phyloP scores from a whole-genome alignment of 73 alveolate species.

The Stentor roeselii region DNA sequence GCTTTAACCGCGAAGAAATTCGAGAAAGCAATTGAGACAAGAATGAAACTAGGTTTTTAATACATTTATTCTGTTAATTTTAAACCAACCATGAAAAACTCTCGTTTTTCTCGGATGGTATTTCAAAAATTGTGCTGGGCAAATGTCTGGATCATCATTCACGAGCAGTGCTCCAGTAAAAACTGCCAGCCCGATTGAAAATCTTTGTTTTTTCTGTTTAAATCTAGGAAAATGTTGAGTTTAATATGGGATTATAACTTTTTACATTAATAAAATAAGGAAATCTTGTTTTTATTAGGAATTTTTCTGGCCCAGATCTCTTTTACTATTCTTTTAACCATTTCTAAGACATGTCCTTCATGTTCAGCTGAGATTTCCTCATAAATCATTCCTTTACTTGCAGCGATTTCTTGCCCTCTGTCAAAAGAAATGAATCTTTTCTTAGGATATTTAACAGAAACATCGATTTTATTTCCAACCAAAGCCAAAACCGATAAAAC shows the following conservation, averaged over 20 bases:
- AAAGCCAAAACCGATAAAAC: not conserved
- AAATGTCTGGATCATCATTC: slow-evolving; percentile 5
- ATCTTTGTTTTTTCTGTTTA: no score
- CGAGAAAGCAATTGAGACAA: no score
- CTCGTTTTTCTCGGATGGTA: not conserved
- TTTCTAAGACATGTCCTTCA: not conserved
- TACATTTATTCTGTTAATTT: not conserved
- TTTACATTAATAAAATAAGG: no score
- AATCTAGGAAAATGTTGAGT: no score
- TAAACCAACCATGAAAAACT: not conserved
- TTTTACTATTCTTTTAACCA: not conserved
- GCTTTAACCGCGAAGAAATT: no score
- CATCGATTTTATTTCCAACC: slow-evolving; percentile 11
- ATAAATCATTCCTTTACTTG: not conserved
- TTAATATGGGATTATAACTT: no score
- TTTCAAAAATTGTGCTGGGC: slow-evolving; percentile 1
- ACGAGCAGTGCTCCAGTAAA: not conserved
- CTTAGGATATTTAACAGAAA: not conserved
- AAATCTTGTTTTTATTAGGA: not conserved
- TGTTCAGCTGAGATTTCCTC: not conserved
- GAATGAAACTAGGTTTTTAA: no score
- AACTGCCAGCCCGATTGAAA: slow-evolving; percentile 8
- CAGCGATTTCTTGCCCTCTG: not conserved
- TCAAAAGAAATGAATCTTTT: not conserved
- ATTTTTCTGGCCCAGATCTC: not conserved